Evolutionary conservation across 202 grass and related monocot genomes (phyloP).

Genomic region (Panicum hallii): DNA sequence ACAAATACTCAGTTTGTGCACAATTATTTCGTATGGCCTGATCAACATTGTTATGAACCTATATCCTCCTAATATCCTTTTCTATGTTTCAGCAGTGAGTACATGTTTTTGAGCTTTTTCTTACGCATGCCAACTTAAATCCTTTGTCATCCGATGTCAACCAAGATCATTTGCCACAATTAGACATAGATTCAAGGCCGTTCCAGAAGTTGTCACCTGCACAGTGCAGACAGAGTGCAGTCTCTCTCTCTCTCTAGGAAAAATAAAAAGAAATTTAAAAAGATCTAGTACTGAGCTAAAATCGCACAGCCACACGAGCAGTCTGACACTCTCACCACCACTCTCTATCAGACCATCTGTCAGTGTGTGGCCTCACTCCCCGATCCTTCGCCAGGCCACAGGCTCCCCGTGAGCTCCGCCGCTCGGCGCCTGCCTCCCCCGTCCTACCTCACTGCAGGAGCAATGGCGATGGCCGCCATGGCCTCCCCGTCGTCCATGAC

Average conservation of each 20-base stretch:
- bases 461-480: conserved; percentile 61
- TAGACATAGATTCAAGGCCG: background rate
- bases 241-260: background rate
- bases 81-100: too few relatives aligned
- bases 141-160: too few relatives aligned
- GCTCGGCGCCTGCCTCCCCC: conserved; percentile 3
- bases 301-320: conserved; percentile 52
- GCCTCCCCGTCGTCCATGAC: conserved; percentile 46
- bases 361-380: conserved; percentile 21
- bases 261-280: background rate
- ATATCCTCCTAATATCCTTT: too few relatives aligned
- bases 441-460: conserved; percentile 23
- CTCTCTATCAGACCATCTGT: conserved; percentile 37
- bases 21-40: too few relatives aligned
- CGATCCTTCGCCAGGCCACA: conserved; percentile 41
- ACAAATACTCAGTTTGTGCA: too few relatives aligned
- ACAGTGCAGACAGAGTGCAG: background rate
- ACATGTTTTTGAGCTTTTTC: too few relatives aligned
- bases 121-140: background rate
- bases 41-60: too few relatives aligned
- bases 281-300: conserved; percentile 18
- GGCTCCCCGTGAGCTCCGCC: conserved; percentile 41
- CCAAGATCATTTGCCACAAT: background rate
- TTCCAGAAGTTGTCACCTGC: conserved; percentile 29
- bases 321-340: background rate